Evolutionary conservation across 2,329 filamentous ascomycete species (phyloP).

Genomic region (Phoma sp.): DNA sequence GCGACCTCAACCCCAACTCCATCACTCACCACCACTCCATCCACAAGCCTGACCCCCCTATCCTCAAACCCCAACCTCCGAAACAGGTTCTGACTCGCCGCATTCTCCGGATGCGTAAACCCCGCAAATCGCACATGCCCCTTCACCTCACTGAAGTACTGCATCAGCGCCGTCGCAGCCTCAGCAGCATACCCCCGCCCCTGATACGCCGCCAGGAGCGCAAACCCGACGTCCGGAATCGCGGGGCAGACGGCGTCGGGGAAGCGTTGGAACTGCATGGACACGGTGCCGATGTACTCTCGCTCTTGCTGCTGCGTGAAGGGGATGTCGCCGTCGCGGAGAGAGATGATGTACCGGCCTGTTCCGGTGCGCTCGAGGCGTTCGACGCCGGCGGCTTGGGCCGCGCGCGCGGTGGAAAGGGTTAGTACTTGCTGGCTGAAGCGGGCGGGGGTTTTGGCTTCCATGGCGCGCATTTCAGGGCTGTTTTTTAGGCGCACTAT

Average conservation of each 20-base stretch:
- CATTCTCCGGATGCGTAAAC: constrained; percentile 25
- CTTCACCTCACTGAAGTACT: constrained; percentile 14
- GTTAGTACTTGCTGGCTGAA: not conserved
- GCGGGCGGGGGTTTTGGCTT: not conserved
- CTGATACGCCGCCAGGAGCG: constrained; percentile 13
- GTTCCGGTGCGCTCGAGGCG: constrained; percentile 33
- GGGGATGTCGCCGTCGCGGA: not conserved
- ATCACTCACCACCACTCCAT: constrained; percentile 9
- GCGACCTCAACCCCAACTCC: not conserved
- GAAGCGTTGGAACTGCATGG: constrained; percentile 31
- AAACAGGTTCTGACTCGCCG: constrained; percentile 26
- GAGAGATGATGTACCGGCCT: constrained; percentile 37
- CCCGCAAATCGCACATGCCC: constrained; percentile 20
- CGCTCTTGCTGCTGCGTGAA: not conserved
- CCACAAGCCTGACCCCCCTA: constrained; percentile 17
- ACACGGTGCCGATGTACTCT: constrained; percentile 26
- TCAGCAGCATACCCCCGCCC: constrained; percentile 33
- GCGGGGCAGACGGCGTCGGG: constrained; percentile 19
- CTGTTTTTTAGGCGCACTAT: constrained; percentile 14
- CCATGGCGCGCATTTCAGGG: constrained; percentile 7
- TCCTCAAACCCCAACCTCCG: constrained; percentile 28
- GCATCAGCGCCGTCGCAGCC: constrained; percentile 19
- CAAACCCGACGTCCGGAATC: constrained; percentile 33
- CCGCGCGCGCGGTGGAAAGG: constrained; percentile 20
- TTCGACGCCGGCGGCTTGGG: constrained; percentile 12